A percentile compares a stretch with the other conserved stretches of the same genome.
Conservation (phyloP, 2,329 filamentous ascomycete species). For the Alternaria triticina region DNA sequence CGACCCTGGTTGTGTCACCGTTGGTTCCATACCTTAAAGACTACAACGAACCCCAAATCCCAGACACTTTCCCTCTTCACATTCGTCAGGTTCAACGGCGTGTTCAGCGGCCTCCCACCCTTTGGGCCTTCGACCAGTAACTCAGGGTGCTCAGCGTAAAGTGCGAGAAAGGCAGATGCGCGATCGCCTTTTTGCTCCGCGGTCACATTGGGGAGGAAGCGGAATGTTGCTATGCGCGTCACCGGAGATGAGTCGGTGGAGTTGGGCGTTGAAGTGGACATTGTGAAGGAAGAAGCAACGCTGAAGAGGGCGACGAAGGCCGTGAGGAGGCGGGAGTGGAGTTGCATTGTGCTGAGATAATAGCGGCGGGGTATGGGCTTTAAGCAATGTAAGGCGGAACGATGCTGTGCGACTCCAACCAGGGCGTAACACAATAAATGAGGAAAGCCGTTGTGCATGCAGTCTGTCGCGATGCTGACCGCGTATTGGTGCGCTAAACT, state of each 20-base stretch:
- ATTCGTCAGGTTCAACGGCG: conserved; percentile 27
- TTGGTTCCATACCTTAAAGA: conserved; percentile 28
- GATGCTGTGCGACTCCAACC: not conserved
- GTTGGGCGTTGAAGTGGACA: not conserved
- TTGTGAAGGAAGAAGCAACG: not conserved
- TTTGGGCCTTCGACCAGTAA: conserved; percentile 20
- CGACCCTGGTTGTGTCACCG: not conserved
- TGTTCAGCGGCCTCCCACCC: conserved; percentile 30
- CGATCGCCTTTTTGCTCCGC: conserved; percentile 27
- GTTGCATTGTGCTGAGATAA: not conserved
- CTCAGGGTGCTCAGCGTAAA: conserved; percentile 28
- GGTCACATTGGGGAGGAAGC: conserved; percentile 23
- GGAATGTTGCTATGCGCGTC: conserved; percentile 33
- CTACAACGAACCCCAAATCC: conserved; percentile 36
- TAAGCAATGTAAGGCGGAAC: not conserved
- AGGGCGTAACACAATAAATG: not conserved
- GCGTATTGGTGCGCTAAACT: not conserved
- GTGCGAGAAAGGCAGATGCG: conserved; percentile 28
- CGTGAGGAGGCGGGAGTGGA: not conserved
- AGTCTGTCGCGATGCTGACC: not conserved
- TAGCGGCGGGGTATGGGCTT: not conserved
- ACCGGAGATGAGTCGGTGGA: conserved; percentile 7
- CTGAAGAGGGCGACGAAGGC: not conserved
- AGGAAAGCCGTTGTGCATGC: not conserved
- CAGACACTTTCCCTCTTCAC: conserved; percentile 30